Percentiles rank a stretch among this genome's conserved stretches.
phyloP scores from a whole-genome alignment of 805 yeast genomes.

The Saitoella complicata region DNA sequence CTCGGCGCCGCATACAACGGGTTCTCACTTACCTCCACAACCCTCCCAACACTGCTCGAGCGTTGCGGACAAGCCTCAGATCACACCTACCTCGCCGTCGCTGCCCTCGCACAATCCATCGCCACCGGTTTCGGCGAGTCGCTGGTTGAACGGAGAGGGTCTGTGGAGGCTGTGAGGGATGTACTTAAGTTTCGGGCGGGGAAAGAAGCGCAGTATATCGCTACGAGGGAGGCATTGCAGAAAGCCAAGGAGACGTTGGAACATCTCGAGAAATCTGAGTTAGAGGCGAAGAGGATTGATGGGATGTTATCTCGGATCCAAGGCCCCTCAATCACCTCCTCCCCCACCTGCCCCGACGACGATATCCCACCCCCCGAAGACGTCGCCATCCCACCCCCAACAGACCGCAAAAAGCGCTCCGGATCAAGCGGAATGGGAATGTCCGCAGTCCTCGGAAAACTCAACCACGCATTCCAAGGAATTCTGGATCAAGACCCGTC shows the following conservation, averaged over 20 bases:
- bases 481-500: conserved; percentile 55
- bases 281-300: conserved; percentile 29
- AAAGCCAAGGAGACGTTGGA: conserved; percentile 22
- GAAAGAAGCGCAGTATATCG: conserved; percentile 38
- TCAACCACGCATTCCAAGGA: conserved; percentile 39
- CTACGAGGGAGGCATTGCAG: conserved; percentile 25
- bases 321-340: no score
- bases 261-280: conserved; percentile 28
- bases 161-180: conserved; percentile 37
- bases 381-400: no score
- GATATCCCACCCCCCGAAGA: no score
- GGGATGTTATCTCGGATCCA: neutral
- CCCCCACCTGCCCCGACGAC: no score
- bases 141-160: conserved; percentile 50
- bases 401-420: no score
- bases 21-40: conserved; percentile 32
- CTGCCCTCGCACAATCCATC: conserved; percentile 35
- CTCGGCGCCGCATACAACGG: conserved; percentile 55
- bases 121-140: conserved; percentile 52
- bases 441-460: conserved; percentile 36
- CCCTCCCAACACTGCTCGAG: conserved; percentile 45
- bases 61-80: conserved; percentile 78
- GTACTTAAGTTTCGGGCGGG: conserved; percentile 45
- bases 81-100: conserved; percentile 33
- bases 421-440: no score